Percentiles rank a stretch among this genome's conserved stretches.
These are phyloP conservation scores for Herpetomonas muscarum DNA, from an alignment of 208 protist genomes.

Conservation along the genomic window DNA sequence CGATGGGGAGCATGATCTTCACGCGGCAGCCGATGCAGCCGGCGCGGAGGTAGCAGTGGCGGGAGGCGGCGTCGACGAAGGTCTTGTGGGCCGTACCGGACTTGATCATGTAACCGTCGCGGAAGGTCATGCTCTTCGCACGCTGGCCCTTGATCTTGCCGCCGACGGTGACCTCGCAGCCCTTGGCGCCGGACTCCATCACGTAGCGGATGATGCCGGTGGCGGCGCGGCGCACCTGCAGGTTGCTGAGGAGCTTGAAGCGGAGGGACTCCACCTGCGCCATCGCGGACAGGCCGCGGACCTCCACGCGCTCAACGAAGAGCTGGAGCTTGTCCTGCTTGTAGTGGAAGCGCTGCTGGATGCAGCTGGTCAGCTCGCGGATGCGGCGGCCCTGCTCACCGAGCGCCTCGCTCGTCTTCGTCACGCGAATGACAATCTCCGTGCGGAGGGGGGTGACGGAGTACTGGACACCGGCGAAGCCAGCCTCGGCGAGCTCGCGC, in stretches of 20 bases:
- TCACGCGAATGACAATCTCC: conserved; percentile 99
- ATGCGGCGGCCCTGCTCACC: conserved; percentile 98
- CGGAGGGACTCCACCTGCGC: conserved; percentile 98
- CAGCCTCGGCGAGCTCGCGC: conserved; percentile 98
- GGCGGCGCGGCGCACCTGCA: conserved; percentile 98
- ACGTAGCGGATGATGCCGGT: conserved; percentile 98
- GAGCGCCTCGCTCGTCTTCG: conserved; percentile 95
- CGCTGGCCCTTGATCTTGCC: conserved; percentile 99
- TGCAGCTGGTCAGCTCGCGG: conserved; percentile 96
- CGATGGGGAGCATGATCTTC: conserved; percentile 98
- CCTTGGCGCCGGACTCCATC: conserved; percentile 98
- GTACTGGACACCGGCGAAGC: conserved; percentile 96
- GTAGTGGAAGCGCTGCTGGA: conserved; percentile 99
- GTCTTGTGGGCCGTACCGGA: conserved; percentile 91
- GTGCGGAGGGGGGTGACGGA: conserved; percentile 94
- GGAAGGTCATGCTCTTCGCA: conserved; percentile 99
- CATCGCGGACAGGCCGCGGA: conserved; percentile 98
- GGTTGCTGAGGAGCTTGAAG: conserved; percentile 97
- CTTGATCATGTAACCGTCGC: conserved; percentile 99
- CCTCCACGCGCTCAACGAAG: conserved; percentile 96
- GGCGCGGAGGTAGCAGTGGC: conserved; percentile 98
- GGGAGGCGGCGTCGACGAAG: conserved; percentile 95
- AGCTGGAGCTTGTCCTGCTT: conserved; percentile 94
- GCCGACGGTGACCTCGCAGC: conserved; percentile 98
- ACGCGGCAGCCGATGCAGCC: conserved; percentile 98